phyloP scores from a whole-genome alignment of 2,329 filamentous ascomycete species.

The Monosporascus sp. region DNA sequence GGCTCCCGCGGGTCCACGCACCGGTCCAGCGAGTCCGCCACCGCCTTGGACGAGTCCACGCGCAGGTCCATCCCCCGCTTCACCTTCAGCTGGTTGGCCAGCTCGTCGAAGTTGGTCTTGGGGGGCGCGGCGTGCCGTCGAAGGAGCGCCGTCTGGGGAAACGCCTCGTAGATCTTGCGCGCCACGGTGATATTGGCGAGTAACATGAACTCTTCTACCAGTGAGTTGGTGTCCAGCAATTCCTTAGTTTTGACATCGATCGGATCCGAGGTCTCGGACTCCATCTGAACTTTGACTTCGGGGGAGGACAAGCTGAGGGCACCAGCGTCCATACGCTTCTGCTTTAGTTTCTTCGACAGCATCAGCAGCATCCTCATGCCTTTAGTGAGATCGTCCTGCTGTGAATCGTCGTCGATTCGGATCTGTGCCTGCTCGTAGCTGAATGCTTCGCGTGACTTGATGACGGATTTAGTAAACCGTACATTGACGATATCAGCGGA shows the following conservation, averaged over 20 bases:
- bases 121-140: conserved; percentile 89
- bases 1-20: conserved; percentile 77
- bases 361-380: conserved; percentile 83
- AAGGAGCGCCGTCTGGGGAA: conserved; percentile 91
- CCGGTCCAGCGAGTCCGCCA: conserved; percentile 84
- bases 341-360: conserved; percentile 87
- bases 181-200: conserved; percentile 96
- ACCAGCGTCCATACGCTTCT: conserved; percentile 94
- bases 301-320: conserved; percentile 95
- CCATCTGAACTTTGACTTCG: conserved; percentile 91
- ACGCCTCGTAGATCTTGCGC: conserved; percentile 80
- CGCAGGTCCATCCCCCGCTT: conserved; percentile 77
- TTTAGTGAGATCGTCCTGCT: conserved; percentile 82
- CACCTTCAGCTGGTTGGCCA: conserved; percentile 82
- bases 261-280: conserved; percentile 92
- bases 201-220: conserved; percentile 99
- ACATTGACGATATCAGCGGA: conserved; percentile 79
- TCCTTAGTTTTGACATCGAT: conserved; percentile 95
- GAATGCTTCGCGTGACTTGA: conserved; percentile 92
- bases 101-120: conserved; percentile 93
- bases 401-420: conserved; percentile 82
- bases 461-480: conserved; percentile 96
- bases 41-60: conserved; percentile 82
- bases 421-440: conserved; percentile 96
- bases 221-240: conserved; percentile 89